Evolutionary conservation across 148 eudicot species (phyloP), one percentile per base, ranked within the genome.

Genomic region (Vaccinium myrtillus): DNA sequence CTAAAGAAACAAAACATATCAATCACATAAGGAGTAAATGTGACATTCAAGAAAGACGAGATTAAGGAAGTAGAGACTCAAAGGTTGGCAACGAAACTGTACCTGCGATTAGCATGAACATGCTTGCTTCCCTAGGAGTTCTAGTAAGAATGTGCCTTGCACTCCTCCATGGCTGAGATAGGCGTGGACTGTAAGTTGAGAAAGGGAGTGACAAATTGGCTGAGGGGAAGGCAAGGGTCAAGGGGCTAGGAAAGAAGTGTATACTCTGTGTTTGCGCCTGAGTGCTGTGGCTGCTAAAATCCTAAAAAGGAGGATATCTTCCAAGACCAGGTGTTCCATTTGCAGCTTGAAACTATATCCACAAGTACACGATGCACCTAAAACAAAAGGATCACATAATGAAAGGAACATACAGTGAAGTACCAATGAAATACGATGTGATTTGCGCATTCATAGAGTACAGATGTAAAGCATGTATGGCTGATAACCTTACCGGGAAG

Each of bases 271-370:
- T n/a, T 27, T n/a, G 70, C 14, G 0, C 70, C n/a, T 63, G 14
- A 27, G 70, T 23, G 70, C 70, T 63, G 23, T 63, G 70, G 39
- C 39, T 36, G 39, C 39, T 36, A 36, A 36, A 36, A 36, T 36
- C 39, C 91, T 97, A 95, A 83, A 95, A 97, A 70, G 98, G 93
- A 79, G 98, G 99, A 86, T 97, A 97, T 93, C 98, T 94, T 86
- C 99, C 98, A 79, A 97, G 99, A 48, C 99, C 99, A 25, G 98
- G 98, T 69, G 99, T 97, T 49, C 92, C 96, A 88, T 95, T 97
- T 81, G 99, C 99, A 90, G 98, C 88, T 84, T 84, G 98, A 93
- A 81, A 97, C 98, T 80, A 97, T 93, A 87, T 94, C 99, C 77
- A 93, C 91, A 71, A 97, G 94, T 65, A 97, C 98, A 84, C 97